phyloP scores from a whole-genome alignment of 768 basidiomycete species.

The Boletus coccyginus region DNA sequence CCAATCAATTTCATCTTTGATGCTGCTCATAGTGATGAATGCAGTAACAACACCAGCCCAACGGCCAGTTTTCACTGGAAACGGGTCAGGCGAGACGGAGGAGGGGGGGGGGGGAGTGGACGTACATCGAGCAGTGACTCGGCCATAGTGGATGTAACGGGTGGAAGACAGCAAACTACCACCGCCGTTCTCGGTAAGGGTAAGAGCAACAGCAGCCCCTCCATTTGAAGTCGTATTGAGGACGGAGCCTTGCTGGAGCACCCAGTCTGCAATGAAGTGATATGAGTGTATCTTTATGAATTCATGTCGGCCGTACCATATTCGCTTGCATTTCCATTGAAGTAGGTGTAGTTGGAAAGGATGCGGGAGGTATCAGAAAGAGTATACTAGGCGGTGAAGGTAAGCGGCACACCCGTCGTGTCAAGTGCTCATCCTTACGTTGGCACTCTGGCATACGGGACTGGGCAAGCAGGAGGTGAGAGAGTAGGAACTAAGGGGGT shows the following conservation, averaged over 20 bases:
- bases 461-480: conserved; percentile 66
- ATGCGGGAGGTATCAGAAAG: conserved; percentile 67
- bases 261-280: conserved; percentile 52
- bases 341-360: conserved; percentile 61
- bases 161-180: conserved; percentile 81
- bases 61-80: conserved; percentile 69
- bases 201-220: conserved; percentile 59
- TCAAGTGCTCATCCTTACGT: conserved; percentile 36
- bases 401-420: neutral
- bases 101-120: neutral
- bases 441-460: conserved; percentile 66
- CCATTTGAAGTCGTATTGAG: conserved; percentile 59
- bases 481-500: conserved; percentile 66
- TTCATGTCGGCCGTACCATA: conserved; percentile 46
- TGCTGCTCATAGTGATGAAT: conserved; percentile 80
- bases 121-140: conserved; percentile 60
- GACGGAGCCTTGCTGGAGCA: conserved; percentile 63
- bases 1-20: conserved; percentile 89
- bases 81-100: neutral
- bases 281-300: neutral
- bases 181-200: conserved; percentile 66
- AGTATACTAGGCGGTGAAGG: conserved; percentile 42
- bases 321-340: conserved; percentile 68
- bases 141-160: conserved; percentile 79
- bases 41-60: conserved; percentile 84